A percentile compares a stretch with the other conserved stretches of the same genome.
phyloP scores from a whole-genome alignment of 1,284 basidiomycete genomes.

The Veloporphyrellus conicus region DNA sequence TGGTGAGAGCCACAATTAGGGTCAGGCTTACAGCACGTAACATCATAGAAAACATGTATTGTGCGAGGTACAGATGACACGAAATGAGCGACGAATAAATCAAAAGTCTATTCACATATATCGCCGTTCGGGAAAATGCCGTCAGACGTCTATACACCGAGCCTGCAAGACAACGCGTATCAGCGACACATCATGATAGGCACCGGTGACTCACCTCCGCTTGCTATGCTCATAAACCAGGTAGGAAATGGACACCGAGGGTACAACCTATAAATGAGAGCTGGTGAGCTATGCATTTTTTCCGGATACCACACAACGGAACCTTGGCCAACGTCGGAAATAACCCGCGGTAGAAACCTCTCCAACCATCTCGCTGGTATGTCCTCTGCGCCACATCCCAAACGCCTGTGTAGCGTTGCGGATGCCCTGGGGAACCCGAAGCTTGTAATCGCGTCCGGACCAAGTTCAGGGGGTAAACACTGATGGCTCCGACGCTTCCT shows the following conservation, averaged over 20 bases:
- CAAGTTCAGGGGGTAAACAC: conserved; percentile 89
- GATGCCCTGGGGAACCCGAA: conserved; percentile 89
- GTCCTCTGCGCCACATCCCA: conserved; percentile 83
- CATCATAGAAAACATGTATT: conserved; percentile 19
- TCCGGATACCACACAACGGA: neutral
- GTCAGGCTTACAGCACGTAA: conserved; percentile 9
- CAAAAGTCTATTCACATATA: conserved; percentile 27
- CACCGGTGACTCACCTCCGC: conserved; percentile 51
- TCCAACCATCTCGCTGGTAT: conserved; percentile 82
- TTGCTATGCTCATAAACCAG: conserved; percentile 84
- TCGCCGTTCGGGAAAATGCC: conserved; percentile 13
- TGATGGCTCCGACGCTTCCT: conserved; percentile 87
- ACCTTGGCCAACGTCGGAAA: conserved; percentile 90
- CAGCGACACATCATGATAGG: conserved; percentile 3
- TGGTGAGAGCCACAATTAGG: neutral
- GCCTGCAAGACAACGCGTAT: conserved; percentile 30
- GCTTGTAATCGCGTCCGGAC: conserved; percentile 94
- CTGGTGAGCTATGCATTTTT: conserved; percentile 11
- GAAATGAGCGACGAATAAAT: conserved; percentile 26
- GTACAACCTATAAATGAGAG: conserved; percentile 63
- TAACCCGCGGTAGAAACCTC: conserved; percentile 92
- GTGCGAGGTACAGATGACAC: conserved; percentile 28
- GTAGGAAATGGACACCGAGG: conserved; percentile 92
- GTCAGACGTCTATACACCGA: conserved; percentile 42
- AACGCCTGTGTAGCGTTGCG: conserved; percentile 83